These are phyloP conservation scores for Drechslerella stenobrocha DNA, from an alignment of 2,329 filamentous ascomycete genomes.

Conservation along the genomic window DNA sequence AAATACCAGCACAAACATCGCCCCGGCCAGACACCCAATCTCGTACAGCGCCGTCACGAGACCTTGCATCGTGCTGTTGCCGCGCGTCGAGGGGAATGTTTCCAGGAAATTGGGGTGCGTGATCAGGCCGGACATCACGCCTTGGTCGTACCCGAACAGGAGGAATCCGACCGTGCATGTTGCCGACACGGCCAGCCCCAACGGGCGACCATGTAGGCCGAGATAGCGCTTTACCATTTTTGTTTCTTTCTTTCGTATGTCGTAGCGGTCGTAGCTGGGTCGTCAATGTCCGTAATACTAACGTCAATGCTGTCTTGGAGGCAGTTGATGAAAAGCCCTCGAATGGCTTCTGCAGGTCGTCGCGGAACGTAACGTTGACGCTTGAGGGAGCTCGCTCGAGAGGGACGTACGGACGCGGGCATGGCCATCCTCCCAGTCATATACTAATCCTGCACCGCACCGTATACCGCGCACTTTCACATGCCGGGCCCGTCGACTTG, in stretches of 20 bases:
- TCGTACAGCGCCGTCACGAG: constrained; percentile 49
- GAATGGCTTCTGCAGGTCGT: too few relatives aligned
- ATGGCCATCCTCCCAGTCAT: not conserved
- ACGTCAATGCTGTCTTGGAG: too few relatives aligned
- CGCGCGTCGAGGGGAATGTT: constrained; percentile 58
- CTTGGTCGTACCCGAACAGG: constrained; percentile 64
- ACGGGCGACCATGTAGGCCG: constrained; percentile 63
- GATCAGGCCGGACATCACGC: constrained; percentile 63
- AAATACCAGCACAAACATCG: constrained; percentile 59
- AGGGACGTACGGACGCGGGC: not conserved
- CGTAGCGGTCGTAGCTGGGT: not conserved
- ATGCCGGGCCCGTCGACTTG: not conserved
- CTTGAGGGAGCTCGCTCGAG: too few relatives aligned
- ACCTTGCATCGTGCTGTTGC: constrained; percentile 59
- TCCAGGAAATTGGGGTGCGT: constrained; percentile 60
- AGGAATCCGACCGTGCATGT: constrained; percentile 68
- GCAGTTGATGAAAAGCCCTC: too few relatives aligned
- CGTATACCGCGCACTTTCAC: not conserved
- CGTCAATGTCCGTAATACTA: too few relatives aligned
- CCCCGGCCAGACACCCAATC: constrained; percentile 62
- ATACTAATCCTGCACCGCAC: not conserved
- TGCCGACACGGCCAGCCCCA: constrained; percentile 65
- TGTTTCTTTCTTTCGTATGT: not conserved
- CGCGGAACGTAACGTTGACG: too few relatives aligned
- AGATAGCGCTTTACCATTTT: constrained; percentile 30